Evolutionary conservation across 2,329 filamentous ascomycete genomes (phyloP).

Genomic region (Ophiostoma fasciatum): DNA sequence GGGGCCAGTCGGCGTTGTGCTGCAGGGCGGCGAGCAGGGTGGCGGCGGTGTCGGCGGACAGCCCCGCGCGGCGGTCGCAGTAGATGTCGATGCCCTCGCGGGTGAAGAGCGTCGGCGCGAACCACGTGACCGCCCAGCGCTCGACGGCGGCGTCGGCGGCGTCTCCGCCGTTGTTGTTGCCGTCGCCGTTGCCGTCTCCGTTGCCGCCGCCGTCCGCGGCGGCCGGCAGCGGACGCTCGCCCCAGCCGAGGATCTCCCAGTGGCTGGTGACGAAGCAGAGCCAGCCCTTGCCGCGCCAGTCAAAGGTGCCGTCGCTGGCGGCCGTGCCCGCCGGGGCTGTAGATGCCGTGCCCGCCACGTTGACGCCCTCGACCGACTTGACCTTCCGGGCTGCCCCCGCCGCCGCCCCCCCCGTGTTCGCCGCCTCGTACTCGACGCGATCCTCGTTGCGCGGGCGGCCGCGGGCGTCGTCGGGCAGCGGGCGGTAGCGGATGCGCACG

Average conservation of each 20-base stretch:
- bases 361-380: conserved; percentile 50
- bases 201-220: conserved; percentile 17
- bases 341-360: conserved; percentile 28
- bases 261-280: conserved; percentile 56
- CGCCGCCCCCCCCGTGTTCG: conserved; percentile 26
- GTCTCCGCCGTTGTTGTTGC: no score
- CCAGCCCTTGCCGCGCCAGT: conserved; percentile 68
- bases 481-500: conserved; percentile 62
- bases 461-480: conserved; percentile 23
- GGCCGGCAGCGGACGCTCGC: conserved; percentile 34
- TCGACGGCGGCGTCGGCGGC: conserved; percentile 17
- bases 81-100: conserved; percentile 72
- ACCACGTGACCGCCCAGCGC: conserved; percentile 72
- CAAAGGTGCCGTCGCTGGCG: conserved; percentile 34
- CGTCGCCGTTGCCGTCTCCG: no score
- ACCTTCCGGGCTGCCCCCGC: conserved; percentile 28
- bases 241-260: conserved; percentile 74
- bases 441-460: conserved; percentile 45
- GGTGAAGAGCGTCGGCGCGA: conserved; percentile 70
- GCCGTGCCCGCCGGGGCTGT: conserved; percentile 9
- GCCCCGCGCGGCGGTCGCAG: conserved; percentile 43
- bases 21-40: conserved; percentile 18
- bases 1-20: conserved; percentile 22
- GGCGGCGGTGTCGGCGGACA: conserved; percentile 34
- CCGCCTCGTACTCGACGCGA: conserved; percentile 53